These are phyloP conservation scores for Fusarium miscanthi DNA, from an alignment of 2,329 filamentous ascomycete genomes.

Conservation along the genomic window DNA sequence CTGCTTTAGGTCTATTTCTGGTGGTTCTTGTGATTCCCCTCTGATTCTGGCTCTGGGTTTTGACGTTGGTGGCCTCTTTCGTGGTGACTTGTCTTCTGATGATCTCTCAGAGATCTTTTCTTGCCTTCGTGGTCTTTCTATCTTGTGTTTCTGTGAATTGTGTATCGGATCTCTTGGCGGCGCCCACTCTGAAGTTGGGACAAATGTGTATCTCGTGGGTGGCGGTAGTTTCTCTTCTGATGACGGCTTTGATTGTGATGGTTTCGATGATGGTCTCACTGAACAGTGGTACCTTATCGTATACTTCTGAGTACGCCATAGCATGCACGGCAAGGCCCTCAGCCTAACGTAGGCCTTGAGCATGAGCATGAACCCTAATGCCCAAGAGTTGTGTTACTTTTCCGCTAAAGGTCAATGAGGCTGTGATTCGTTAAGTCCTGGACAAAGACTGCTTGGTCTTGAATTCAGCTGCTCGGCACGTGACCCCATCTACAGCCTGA, in stretches of 20 bases:
- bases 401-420: background rate
- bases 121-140: background rate
- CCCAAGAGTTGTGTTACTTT: background rate
- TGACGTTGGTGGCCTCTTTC: background rate
- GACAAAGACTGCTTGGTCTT: background rate
- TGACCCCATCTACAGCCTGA: constrained; percentile 2
- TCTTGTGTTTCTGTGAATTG: background rate
- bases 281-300: background rate
- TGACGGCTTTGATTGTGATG: background rate
- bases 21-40: background rate
- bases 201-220: background rate
- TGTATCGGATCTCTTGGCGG: background rate
- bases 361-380: background rate
- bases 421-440: background rate
- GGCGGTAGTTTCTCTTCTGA: background rate
- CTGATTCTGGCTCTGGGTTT: background rate
- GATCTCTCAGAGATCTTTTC: background rate
- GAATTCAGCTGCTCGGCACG: constrained; percentile 8
- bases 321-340: background rate
- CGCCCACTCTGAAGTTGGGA: background rate
- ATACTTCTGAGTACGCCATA: background rate
- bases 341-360: background rate
- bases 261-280: background rate
- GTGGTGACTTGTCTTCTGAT: background rate
- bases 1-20: background rate